phyloP scores from a whole-genome alignment of 768 basidiomycete genomes.

The Rhodotorula paludigena region DNA sequence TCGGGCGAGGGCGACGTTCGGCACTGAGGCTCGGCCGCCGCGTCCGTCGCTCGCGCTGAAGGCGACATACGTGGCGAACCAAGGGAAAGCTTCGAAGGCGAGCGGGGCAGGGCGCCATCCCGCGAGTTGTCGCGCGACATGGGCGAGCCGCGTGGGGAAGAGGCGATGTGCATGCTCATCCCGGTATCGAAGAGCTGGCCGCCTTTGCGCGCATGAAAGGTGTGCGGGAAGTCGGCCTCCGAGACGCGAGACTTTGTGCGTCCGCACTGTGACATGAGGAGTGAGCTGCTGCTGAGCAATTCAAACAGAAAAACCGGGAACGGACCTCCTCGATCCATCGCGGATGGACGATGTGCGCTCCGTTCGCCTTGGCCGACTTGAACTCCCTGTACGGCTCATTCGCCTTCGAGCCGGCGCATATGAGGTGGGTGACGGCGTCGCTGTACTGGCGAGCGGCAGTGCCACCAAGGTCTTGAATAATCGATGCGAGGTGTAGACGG shows the following conservation, averaged over 20 bases:
- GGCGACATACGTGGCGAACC: too few species aligned
- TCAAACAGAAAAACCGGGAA: background rate
- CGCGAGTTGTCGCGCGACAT: background rate
- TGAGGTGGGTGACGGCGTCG: constrained; percentile 18
- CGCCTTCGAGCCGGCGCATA: constrained; percentile 54
- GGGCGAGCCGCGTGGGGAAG: background rate
- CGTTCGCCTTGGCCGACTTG: constrained; percentile 56
- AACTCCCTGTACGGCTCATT: constrained; percentile 93
- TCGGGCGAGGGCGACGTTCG: background rate
- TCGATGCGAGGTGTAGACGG: constrained; percentile 6
- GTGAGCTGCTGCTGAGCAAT: too few species aligned
- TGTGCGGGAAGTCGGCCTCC: constrained; percentile 30
- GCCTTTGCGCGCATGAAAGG: constrained; percentile 24
- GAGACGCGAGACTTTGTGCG: background rate
- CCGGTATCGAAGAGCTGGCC: constrained; percentile 27
- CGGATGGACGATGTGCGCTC: constrained; percentile 19
- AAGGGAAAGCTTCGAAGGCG: background rate
- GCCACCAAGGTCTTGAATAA: constrained; percentile 24
- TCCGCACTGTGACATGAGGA: background rate
- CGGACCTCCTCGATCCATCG: constrained; percentile 33
- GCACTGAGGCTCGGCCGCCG: background rate
- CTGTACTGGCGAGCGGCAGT: constrained; percentile 5
- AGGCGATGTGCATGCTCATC: constrained; percentile 1
- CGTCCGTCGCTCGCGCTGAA: background rate
- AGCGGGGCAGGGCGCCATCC: background rate